Base-by-base conservation (phyloP, 257 asterid genomes). In the Gynochthodes officinalis region DNA sequence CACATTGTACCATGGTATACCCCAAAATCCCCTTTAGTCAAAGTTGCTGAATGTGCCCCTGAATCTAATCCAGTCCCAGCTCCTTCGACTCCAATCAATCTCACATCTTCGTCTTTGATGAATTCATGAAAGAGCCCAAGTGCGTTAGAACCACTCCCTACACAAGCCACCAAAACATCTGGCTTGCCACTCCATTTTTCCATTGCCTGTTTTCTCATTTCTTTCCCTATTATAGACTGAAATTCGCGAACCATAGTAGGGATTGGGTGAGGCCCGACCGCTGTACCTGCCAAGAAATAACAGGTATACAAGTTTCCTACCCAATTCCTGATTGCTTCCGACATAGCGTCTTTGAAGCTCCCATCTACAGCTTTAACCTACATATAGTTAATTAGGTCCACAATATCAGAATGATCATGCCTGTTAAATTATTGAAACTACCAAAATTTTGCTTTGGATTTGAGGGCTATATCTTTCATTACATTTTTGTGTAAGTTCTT, bases 101-200 rank as follows among this genome's bases (percentile, higher is more conserved):
- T 78, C 9, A 93, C 97, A 15, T 86, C 85, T 72, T 82, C 74
- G 35, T 93, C 97, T 44, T 76, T 50, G 5, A 90, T 77, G 39
- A 93, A 93, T 54, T 90, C 96, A 60, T 90, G 96, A 52, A 93
- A 90, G 6, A 90, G 74, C 3, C 98, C 96, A 6, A 93, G 65
- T 0, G 96, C 98, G 44, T 93, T 93, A 0, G 94, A 89, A 0
- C 94, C 98, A 6, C 90, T 81, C 27, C 97, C 96, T 0, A 93
- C 89, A 44, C 97, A 86, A 0, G 96, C 97, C 9, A 90, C 82
- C 27, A 90, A 14, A 1, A 90, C 92, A 42, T 90, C 92, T 5
- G 98, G 97, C 77, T 81, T 81, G 10, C 92, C 92, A 23, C 90
- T 88, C 95, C 96, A 93, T 62, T 86, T 90, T 33, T 84, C 85